phyloP scores from a whole-genome alignment of 495 filamentous ascomycete species.

The Ascodesmis nigricans region DNA sequence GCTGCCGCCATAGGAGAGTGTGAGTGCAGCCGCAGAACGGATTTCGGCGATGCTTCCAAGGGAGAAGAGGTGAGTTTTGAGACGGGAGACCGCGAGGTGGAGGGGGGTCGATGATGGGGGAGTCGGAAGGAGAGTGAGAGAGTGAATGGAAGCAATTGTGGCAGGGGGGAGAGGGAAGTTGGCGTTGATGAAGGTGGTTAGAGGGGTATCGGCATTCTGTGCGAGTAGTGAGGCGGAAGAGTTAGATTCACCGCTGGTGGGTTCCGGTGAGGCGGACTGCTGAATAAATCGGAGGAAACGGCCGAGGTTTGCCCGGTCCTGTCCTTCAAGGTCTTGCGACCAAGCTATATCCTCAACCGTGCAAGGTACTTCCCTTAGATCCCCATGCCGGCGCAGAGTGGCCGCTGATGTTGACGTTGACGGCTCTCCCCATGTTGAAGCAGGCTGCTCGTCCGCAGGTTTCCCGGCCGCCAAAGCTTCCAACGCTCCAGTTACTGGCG shows the following conservation, averaged over 20 bases:
- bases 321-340: conserved; percentile 15
- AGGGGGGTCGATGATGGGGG: conserved; percentile 35
- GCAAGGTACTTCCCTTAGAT: conserved; percentile 29
- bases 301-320: conserved; percentile 14
- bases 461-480: not conserved
- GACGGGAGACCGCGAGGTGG: conserved; percentile 39
- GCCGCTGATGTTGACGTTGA: not conserved
- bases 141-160: conserved; percentile 49
- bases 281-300: conserved; percentile 17
- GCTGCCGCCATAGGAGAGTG: conserved; percentile 49
- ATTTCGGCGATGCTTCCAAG: conserved; percentile 34
- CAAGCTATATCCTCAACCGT: conserved; percentile 21
- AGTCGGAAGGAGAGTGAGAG: conserved; percentile 54
- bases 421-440: no score
- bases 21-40: conserved; percentile 18
- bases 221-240: conserved; percentile 1
- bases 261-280: conserved; percentile 8
- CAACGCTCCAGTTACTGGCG: not conserved
- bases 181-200: conserved; percentile 33
- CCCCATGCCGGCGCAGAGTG: conserved; percentile 42
- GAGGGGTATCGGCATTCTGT: conserved; percentile 4
- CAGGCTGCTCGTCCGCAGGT: no score
- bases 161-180: conserved; percentile 51
- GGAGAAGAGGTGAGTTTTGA: conserved; percentile 63
- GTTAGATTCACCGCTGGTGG: no score